Percentiles rank a stretch among this genome's conserved stretches.
Conservation (phyloP, 169 alveolate species). For the Babesia caballi region DNA sequence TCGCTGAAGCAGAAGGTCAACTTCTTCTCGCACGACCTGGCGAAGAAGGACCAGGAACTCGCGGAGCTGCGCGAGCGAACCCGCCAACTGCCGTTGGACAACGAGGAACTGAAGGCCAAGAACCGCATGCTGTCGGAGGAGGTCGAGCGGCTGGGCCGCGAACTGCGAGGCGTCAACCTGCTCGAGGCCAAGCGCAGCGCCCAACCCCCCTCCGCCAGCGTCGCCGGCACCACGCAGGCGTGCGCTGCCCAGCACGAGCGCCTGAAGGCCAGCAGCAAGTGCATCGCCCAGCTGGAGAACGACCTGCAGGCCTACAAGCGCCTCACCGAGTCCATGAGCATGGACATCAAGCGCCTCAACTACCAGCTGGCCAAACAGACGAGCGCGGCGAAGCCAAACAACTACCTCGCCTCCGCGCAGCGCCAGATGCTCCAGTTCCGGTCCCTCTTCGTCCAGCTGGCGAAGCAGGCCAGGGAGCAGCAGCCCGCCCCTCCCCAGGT, state of each 20-base stretch:
- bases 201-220: not conserved
- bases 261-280: slow-evolving; percentile 46
- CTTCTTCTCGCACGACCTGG: slow-evolving; percentile 13
- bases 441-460: slow-evolving; percentile 25
- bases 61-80: slow-evolving; percentile 6
- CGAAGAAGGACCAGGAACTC: slow-evolving; percentile 27
- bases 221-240: slow-evolving; percentile 13
- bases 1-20: slow-evolving; percentile 32
- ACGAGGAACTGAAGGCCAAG: slow-evolving; percentile 24
- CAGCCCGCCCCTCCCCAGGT: not conserved
- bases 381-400: slow-evolving; percentile 7
- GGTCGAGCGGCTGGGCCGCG: slow-evolving; percentile 28
- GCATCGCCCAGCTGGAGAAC: slow-evolving; percentile 61
- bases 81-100: slow-evolving; percentile 31
- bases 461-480: slow-evolving; percentile 27
- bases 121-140: slow-evolving; percentile 13
- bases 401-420: slow-evolving; percentile 37
- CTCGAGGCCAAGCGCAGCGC: not conserved
- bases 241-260: slow-evolving; percentile 37
- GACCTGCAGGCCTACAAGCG: slow-evolving; percentile 53
- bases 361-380: slow-evolving; percentile 30
- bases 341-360: slow-evolving; percentile 49
- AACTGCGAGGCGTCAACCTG: slow-evolving; percentile 3
- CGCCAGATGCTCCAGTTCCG: slow-evolving; percentile 44
- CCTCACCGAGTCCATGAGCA: slow-evolving; percentile 41